phyloP scores from a whole-genome alignment of 805 yeast genomes.

The Priceomyces haplophilus region DNA sequence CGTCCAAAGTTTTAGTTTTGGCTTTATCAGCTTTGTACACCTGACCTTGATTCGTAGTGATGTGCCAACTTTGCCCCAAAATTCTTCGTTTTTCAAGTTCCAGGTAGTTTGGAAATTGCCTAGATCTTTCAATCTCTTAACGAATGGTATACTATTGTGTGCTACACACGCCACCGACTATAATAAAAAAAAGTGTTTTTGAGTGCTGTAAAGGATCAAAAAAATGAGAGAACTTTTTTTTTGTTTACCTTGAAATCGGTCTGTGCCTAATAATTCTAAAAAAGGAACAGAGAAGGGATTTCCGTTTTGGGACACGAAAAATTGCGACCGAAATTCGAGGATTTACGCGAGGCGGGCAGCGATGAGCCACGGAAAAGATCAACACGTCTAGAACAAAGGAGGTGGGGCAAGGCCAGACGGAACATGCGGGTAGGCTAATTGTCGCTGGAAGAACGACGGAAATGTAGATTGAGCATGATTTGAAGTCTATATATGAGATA shows the following conservation, averaged over 20 bases:
- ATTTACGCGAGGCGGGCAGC: too few relatives aligned
- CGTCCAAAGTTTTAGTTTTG: neutral
- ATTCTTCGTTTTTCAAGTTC: neutral
- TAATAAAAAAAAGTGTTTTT: neutral
- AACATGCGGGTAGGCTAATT: too few relatives aligned
- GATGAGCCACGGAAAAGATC: too few relatives aligned
- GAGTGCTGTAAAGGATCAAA: neutral
- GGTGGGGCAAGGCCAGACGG: too few relatives aligned
- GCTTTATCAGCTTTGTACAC: neutral
- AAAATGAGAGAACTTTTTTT: neutral
- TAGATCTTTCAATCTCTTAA: neutral
- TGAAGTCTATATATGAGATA: too few relatives aligned
- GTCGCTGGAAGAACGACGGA: too few relatives aligned
- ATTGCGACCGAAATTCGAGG: neutral
- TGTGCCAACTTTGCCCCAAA: neutral
- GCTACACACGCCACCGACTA: neutral
- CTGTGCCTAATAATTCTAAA: conserved; percentile 1
- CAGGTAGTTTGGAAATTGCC: neutral
- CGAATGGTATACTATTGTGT: neutral
- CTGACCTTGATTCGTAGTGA: neutral
- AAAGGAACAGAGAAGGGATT: neutral
- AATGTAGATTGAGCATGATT: neutral
- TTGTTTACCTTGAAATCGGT: neutral
- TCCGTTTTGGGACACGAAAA: neutral
- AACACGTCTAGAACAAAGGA: too few relatives aligned